Conservation (phyloP, 352 stramenopile species). For the Phytophthora idaei region DNA sequence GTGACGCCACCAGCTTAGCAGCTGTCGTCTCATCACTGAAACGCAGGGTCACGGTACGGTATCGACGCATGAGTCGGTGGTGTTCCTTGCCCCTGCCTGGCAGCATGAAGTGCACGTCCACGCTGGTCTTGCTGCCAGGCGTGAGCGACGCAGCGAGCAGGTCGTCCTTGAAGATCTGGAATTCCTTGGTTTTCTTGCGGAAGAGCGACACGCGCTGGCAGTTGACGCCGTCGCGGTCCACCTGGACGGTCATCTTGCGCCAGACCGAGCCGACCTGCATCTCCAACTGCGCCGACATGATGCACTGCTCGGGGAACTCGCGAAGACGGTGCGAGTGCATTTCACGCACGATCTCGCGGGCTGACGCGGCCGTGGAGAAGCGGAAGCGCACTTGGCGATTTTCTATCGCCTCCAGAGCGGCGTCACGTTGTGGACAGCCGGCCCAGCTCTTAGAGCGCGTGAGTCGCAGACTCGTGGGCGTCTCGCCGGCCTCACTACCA, state of each 20-base stretch:
- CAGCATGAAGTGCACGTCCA: slow-evolving; percentile 74
- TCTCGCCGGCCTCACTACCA: slow-evolving; percentile 22
- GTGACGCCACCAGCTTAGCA: slow-evolving; percentile 38
- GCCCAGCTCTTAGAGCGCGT: slow-evolving; percentile 61
- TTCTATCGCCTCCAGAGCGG: slow-evolving; percentile 63
- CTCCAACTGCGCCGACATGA: slow-evolving; percentile 35
- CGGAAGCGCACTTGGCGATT: slow-evolving; percentile 62
- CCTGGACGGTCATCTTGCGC: slow-evolving; percentile 51
- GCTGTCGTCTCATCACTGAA: slow-evolving; percentile 40
- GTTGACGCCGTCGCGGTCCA: slow-evolving; percentile 63
- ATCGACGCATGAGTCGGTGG: slow-evolving; percentile 59
- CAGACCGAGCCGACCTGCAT: slow-evolving; percentile 59
- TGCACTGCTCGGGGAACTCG: slow-evolving; percentile 60
- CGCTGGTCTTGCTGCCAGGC: slow-evolving; percentile 27
- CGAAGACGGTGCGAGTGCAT: slow-evolving; percentile 67
- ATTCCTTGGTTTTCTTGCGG: slow-evolving; percentile 61
- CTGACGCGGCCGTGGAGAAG: slow-evolving; percentile 62
- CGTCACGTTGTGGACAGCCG: slow-evolving; percentile 50
- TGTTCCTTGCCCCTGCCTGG: slow-evolving; percentile 58
- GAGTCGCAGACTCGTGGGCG: slow-evolving; percentile 22
- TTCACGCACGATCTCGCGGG: slow-evolving; percentile 67
- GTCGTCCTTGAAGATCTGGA: slow-evolving; percentile 61
- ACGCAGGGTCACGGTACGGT: slow-evolving; percentile 47
- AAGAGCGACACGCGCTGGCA: slow-evolving; percentile 63
- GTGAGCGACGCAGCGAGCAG: slow-evolving; percentile 49